Evolutionary conservation across 768 basidiomycete genomes (phyloP).

Genomic region (Tylopilus cervinicoccineus): DNA sequence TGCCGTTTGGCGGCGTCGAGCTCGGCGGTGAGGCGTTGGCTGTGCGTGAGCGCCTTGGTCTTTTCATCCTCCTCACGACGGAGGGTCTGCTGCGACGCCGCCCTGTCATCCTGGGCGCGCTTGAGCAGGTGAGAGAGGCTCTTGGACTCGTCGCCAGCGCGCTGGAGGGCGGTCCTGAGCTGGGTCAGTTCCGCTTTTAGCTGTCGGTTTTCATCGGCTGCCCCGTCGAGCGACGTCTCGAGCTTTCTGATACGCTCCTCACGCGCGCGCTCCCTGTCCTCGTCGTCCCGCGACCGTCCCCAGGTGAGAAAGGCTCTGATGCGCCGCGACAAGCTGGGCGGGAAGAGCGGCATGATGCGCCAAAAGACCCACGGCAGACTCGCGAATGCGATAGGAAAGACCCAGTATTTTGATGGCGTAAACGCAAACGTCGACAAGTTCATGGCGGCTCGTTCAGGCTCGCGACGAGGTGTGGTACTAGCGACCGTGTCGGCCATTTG

Average conservation of each 20-base stretch:
- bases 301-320: not conserved
- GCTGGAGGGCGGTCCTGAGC: conserved; percentile 7
- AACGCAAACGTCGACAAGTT: conserved; percentile 27
- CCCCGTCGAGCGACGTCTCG: conserved; percentile 5
- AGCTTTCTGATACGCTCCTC: conserved; percentile 17
- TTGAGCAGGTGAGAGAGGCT: conserved; percentile 16
- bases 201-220: conserved; percentile 14
- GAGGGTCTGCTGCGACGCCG: conserved; percentile 13
- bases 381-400: conserved; percentile 27
- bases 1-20: conserved; percentile 16
- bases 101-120: conserved; percentile 17
- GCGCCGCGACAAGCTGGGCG: not conserved
- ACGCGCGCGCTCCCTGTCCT: conserved; percentile 12
- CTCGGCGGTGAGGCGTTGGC: conserved; percentile 17
- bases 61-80: conserved; percentile 23
- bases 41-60: conserved; percentile 2
- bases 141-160: conserved; percentile 8
- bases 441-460: conserved; percentile 27
- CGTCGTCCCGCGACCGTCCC: conserved; percentile 18
- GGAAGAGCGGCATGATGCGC: conserved; percentile 10
- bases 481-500: conserved; percentile 24
- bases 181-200: conserved; percentile 18
- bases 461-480: conserved; percentile 11
- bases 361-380: conserved; percentile 23
- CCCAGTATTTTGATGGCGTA: conserved; percentile 26